Base-by-base conservation (phyloP, 2,329 filamentous ascomycete genomes). In the Diaporthe longicolla region DNA sequence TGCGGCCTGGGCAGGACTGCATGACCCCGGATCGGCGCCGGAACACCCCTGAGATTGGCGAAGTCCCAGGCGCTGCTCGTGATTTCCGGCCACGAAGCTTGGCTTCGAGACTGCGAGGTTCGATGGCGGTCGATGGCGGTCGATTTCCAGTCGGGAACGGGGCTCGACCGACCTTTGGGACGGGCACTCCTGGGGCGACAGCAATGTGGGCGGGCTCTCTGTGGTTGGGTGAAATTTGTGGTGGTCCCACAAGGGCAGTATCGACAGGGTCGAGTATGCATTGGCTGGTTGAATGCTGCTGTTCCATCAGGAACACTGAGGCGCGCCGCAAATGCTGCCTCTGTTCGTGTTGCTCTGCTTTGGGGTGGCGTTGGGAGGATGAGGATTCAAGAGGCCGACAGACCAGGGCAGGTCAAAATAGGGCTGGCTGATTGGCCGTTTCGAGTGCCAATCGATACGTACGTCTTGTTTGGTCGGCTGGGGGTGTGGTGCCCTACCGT, bases 61-160 rank as follows among this genome's bases (percentile, higher is more conserved):
- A 66, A 50, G 45, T 29, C 63, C 63, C 32, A 21, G 32, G 48
- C 63, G 63, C 48, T 68, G 63, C 32, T 40, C 63, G 17, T 68
- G 63, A 40, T 68, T 54, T 54, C 63, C 63, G 48, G 32, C 45
- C n/a, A 35, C 32, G 48, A 68, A 68, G 63, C 63, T 68, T 68
- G 48, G 63, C 63, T n/a, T 68, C 21, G 63, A 17, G 45, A 29
- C 15, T 43, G 32, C 32, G 45, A 54, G 48, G 21, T 68, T 68
- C 48, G 63, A 68, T 68, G 63, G 63, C 63, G 63, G 63, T 68
- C 48, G 63, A 68, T 68, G 63, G 48, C 63, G 63, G 63, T 68
- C 63, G 43, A 50, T 66, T 35, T 17, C 19, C 43, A 21, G 26
- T 66, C 26, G 63, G 37, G 61, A 15, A 32, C 48, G 19, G 24